Conservation (phyloP, 805 yeast species). For the Debaryomyces maramus region DNA sequence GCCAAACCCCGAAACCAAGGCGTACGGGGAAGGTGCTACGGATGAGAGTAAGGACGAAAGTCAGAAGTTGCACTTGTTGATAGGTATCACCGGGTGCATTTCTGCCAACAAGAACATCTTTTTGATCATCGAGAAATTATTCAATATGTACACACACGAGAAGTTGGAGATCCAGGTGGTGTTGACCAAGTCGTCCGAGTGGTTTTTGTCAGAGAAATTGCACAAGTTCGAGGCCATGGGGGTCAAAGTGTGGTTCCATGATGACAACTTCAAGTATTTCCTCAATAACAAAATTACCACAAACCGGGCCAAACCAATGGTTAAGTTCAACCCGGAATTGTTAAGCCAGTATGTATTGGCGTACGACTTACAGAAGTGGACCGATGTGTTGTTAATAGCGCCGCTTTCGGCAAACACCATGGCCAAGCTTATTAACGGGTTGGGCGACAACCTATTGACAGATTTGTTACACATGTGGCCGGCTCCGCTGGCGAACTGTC, state of each 20-base stretch:
- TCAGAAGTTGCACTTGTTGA: conserved; percentile 21
- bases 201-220: conserved; percentile 18
- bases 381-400: conserved; percentile 25
- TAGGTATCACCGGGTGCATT: conserved; percentile 27
- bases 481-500: conserved; percentile 9
- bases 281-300: conserved; percentile 12
- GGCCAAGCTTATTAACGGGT: conserved; percentile 25
- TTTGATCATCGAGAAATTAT: conserved; percentile 23
- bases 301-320: conserved; percentile 1
- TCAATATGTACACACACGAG: conserved; percentile 20
- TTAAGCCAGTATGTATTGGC: conserved; percentile 16
- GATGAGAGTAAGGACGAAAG: neutral
- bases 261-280: conserved; percentile 19
- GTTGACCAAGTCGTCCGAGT: conserved; percentile 24
- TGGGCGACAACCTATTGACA: conserved; percentile 24
- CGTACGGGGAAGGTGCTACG: neutral
- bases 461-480: conserved; percentile 27
- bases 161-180: conserved; percentile 25
- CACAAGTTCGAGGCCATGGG: conserved; percentile 21
- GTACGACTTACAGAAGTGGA: conserved; percentile 24
- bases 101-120: conserved; percentile 21
- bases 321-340: conserved; percentile 10
- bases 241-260: conserved; percentile 25
- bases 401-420: conserved; percentile 27
- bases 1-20: neutral